Evolutionary conservation across 2,329 filamentous ascomycete species (phyloP).

Genomic region (Alternaria tenuissima): DNA sequence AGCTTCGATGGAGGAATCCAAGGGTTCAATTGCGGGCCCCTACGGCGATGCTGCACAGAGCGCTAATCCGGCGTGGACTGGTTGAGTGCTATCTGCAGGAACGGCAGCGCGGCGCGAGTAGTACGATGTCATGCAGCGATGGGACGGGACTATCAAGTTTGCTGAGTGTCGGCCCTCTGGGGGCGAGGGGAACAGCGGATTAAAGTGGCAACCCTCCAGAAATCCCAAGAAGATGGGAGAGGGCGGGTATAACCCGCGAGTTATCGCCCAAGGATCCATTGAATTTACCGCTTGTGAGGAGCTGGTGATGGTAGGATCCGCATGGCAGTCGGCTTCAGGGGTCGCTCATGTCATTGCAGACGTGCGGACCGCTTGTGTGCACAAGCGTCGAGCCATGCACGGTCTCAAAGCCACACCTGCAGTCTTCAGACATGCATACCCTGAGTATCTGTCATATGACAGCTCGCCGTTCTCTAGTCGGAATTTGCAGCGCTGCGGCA

Average conservation of each 20-base stretch:
- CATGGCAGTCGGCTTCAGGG: constrained; percentile 19
- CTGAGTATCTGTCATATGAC: constrained; percentile 8
- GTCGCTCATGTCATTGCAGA: constrained; percentile 16
- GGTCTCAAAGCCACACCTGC: constrained; percentile 9
- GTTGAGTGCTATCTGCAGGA: constrained; percentile 18
- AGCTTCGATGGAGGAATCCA: constrained; percentile 14
- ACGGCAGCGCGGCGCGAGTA: constrained; percentile 13
- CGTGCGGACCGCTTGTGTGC: constrained; percentile 12
- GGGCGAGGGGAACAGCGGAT: neutral
- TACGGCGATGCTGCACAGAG: constrained; percentile 15
- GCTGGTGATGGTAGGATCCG: constrained; percentile 18
- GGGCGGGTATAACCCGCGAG: constrained; percentile 9
- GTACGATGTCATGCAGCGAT: constrained; percentile 13
- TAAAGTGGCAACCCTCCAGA: constrained; percentile 1
- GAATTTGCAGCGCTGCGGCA: neutral
- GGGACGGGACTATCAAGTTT: neutral
- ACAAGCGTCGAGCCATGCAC: constrained; percentile 12
- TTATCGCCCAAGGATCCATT: constrained; percentile 19
- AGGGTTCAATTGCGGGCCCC: constrained; percentile 28
- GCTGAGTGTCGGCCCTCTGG: neutral
- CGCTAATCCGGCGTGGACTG: constrained; percentile 23
- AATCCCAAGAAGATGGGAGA: constrained; percentile 7
- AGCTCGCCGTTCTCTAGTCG: neutral
- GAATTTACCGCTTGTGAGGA: constrained; percentile 21
- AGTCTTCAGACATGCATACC: constrained; percentile 19